Evolutionary conservation across 345 rosid genomes (phyloP).

Genomic region (Brassica juncea): DNA sequence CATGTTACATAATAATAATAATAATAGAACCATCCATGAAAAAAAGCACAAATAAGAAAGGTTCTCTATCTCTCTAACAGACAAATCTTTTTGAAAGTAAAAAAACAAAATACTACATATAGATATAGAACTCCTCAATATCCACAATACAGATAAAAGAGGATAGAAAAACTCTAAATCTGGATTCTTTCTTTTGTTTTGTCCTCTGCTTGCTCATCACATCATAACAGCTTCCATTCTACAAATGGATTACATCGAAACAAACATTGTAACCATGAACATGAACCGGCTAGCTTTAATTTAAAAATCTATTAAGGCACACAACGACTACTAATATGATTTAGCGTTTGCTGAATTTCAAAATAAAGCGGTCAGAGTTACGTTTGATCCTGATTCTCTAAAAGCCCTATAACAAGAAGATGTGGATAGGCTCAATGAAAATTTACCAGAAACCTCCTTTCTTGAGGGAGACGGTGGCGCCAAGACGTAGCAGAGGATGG

Average conservation of each 20-base stretch:
- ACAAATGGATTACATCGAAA: background rate
- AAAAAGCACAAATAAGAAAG: constrained; percentile 1
- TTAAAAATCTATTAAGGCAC: background rate
- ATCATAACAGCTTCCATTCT: constrained; percentile 37
- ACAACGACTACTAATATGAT: background rate
- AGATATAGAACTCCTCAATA: constrained; percentile 8
- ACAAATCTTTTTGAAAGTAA: constrained; percentile 5
- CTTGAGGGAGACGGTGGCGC: constrained; percentile 48
- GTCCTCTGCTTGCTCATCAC: background rate
- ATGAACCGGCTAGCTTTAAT: background rate
- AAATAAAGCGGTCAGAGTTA: background rate
- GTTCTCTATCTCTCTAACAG: constrained; percentile 18
- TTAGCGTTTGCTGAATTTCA: background rate
- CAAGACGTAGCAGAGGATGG: constrained; percentile 57
- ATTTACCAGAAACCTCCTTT: constrained; percentile 58
- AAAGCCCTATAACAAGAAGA: background rate
- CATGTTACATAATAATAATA: constrained; percentile 7
- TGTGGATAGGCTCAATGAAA: background rate
- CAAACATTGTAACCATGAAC: background rate
- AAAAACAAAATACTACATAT: background rate
- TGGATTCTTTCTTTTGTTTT: background rate
- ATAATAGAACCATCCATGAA: constrained; percentile 12
- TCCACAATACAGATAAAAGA: constrained; percentile 27
- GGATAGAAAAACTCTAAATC: constrained; percentile 10
- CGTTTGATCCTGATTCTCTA: background rate